Evolutionary conservation across 2,329 filamentous ascomycete genomes (phyloP).

Genomic region (Chaetothyriales sp.): DNA sequence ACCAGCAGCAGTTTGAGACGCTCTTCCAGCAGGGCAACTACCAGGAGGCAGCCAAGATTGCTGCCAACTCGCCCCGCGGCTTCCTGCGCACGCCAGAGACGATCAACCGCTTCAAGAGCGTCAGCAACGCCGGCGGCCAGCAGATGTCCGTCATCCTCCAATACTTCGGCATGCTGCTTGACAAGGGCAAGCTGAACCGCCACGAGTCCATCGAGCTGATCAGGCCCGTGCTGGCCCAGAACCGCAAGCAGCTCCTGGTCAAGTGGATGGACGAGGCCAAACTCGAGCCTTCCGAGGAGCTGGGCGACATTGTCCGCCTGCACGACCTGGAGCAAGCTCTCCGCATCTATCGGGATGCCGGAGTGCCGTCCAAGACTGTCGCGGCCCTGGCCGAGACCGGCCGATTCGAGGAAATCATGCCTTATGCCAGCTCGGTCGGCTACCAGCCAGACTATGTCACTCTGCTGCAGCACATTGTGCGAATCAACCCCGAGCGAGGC

Average conservation of each 20-base stretch:
- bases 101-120: conserved; percentile 86
- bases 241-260: conserved; percentile 87
- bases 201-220: conserved; percentile 91
- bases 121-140: conserved; percentile 48
- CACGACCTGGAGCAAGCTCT: conserved; percentile 83
- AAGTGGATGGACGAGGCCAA: conserved; percentile 98
- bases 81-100: conserved; percentile 91
- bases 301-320: conserved; percentile 82
- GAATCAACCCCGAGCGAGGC: conserved; percentile 83
- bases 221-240: conserved; percentile 80
- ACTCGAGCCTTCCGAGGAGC: conserved; percentile 86
- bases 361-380: conserved; percentile 84
- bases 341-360: conserved; percentile 78
- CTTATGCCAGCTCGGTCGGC: conserved; percentile 69
- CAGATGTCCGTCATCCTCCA: conserved; percentile 91
- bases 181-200: conserved; percentile 85
- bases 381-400: conserved; percentile 90
- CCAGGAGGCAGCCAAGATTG: conserved; percentile 82
- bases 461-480: conserved; percentile 81
- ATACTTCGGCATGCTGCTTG: conserved; percentile 93
- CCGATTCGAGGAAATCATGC: conserved; percentile 91
- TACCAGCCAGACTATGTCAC: conserved; percentile 94
- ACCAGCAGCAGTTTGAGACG: conserved; percentile 83
- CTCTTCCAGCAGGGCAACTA: conserved; percentile 69
- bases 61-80: conserved; percentile 87